Evolutionary conservation across 164 flowering plant species (phyloP).

Genomic region (Sextonia rubra): DNA sequence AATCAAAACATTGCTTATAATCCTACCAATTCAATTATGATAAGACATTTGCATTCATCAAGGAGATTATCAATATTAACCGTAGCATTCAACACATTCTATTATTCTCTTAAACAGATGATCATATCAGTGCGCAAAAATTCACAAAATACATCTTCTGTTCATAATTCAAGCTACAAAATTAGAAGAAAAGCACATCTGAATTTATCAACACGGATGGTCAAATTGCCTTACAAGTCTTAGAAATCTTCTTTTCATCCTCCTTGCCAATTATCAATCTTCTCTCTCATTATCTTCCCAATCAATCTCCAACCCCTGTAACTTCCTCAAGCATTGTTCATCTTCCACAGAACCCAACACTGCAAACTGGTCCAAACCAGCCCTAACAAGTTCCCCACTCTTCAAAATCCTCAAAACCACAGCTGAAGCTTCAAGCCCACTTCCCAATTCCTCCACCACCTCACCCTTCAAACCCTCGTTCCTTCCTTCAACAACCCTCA

Average conservation of each 20-base stretch:
- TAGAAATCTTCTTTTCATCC: constrained; percentile 13
- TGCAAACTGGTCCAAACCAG: constrained; percentile 36
- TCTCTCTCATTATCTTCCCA: background rate
- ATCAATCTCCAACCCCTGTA: constrained; percentile 30
- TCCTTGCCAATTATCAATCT: background rate
- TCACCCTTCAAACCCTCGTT: constrained; percentile 44
- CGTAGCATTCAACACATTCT: too few relatives aligned
- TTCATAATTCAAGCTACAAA: too few relatives aligned
- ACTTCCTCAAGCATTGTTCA: constrained; percentile 45
- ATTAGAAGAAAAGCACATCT: too few relatives aligned
- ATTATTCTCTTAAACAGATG: too few relatives aligned
- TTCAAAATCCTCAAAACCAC: constrained; percentile 39
- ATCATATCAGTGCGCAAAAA: too few relatives aligned
- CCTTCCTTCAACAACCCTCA: constrained; percentile 33
- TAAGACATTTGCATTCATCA: too few relatives aligned
- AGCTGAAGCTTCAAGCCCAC: constrained; percentile 12
- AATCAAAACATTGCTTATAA: too few relatives aligned
- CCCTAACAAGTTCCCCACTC: constrained; percentile 37
- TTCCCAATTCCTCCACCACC: constrained; percentile 29
- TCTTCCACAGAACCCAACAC: constrained; percentile 64
- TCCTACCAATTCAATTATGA: too few relatives aligned
- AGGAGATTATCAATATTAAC: too few relatives aligned
- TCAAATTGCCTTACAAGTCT: too few relatives aligned
- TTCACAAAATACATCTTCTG: too few relatives aligned
- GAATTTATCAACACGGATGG: too few relatives aligned